A percentile compares a stretch with the other conserved stretches of the same genome.
These are phyloP conservation scores for Clarireedia paspali DNA, from an alignment of 2,329 filamentous ascomycete species.

Conservation along the genomic window DNA sequence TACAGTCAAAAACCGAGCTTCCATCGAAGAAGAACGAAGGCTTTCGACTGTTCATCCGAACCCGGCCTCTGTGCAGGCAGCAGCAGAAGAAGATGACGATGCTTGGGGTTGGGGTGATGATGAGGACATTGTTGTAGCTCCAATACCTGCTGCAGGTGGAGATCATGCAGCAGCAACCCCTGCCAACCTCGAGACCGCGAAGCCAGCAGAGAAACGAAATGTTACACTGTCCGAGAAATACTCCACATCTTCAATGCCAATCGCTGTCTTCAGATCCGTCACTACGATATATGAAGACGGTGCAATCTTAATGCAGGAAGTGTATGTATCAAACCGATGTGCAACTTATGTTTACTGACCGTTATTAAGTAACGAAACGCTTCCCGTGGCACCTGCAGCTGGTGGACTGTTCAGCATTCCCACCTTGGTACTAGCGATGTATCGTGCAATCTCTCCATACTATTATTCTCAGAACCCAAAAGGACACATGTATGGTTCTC, in stretches of 20 bases:
- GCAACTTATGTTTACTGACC: not conserved
- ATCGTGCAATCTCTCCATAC: constrained; percentile 66
- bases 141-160: constrained; percentile 18
- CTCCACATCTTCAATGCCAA: constrained; percentile 80
- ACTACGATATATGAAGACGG: constrained; percentile 52
- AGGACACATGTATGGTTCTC: constrained; percentile 52
- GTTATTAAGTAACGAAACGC: constrained; percentile 35
- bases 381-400: constrained; percentile 58
- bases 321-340: constrained; percentile 27
- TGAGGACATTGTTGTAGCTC: constrained; percentile 37
- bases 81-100: constrained; percentile 31
- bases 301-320: constrained; percentile 47
- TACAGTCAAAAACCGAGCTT: constrained; percentile 17
- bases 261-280: constrained; percentile 64
- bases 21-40: constrained; percentile 19
- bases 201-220: constrained; percentile 35
- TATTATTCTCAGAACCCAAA: constrained; percentile 59
- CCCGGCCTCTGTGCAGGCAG: constrained; percentile 20
- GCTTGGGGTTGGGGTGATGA: constrained; percentile 81
- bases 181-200: not conserved
- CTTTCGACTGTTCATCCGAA: constrained; percentile 2
- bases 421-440: constrained; percentile 68
- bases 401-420: constrained; percentile 65
- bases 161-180: not conserved
- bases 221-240: constrained; percentile 80